These are phyloP conservation scores for Coemansia sp. DNA, from an alignment of 192 early-diverging fungal genomes.

Conservation along the genomic window DNA sequence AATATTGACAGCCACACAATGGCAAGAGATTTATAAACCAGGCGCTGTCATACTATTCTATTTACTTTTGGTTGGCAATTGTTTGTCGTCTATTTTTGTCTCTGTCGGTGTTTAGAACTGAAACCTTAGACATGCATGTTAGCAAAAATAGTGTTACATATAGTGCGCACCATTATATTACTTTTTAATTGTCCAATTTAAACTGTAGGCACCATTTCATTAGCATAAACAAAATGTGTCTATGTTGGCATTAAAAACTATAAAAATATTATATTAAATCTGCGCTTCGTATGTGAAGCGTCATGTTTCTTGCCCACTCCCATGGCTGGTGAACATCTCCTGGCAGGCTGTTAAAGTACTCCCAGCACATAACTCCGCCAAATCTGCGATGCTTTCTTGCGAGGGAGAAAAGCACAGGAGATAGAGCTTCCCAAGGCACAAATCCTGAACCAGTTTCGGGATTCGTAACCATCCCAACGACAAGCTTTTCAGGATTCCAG, in stretches of 20 bases:
- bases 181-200: too few relatives aligned
- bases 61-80: too few relatives aligned
- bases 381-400: conserved; percentile 3
- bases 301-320: conserved; percentile 17
- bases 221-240: too few relatives aligned
- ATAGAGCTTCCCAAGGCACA: conserved; percentile 6
- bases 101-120: too few relatives aligned
- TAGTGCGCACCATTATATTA: background rate
- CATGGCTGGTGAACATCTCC: conserved; percentile 7
- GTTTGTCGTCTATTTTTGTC: too few relatives aligned
- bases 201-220: too few relatives aligned
- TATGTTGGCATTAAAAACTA: background rate
- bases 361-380: conserved; percentile 18
- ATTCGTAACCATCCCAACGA: conserved; percentile 14
- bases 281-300: background rate
- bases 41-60: too few relatives aligned
- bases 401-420: conserved; percentile 3
- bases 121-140: too few relatives aligned
- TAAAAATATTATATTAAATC: background rate
- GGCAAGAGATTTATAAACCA: too few relatives aligned
- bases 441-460: conserved; percentile 11
- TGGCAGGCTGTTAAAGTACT: conserved; percentile 19
- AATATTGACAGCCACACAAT: background rate
- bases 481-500: conserved; percentile 13
- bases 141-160: background rate